A percentile compares a stretch with the other conserved stretches of the same genome.
phyloP scores from a whole-genome alignment of 2,329 filamentous ascomycete species.

The Zymoseptoria pseudotritici region DNA sequence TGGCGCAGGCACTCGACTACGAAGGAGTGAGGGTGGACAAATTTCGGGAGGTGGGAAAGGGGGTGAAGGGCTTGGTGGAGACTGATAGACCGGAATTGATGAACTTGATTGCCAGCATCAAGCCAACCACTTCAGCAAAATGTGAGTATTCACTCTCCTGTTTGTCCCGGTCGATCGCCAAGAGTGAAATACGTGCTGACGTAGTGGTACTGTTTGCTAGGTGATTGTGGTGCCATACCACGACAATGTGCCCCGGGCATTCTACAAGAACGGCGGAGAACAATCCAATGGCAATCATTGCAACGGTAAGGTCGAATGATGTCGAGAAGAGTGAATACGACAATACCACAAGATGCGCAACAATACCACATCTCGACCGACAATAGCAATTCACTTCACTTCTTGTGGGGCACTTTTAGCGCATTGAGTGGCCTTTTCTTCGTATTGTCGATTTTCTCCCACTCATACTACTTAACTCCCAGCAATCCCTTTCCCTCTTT shows the following conservation, averaged over 20 bases:
- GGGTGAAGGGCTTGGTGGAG: conserved; percentile 28
- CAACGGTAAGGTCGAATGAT: neutral
- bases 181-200: neutral
- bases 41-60: conserved; percentile 25
- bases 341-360: neutral
- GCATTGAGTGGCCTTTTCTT: neutral
- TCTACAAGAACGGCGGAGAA: conserved; percentile 8
- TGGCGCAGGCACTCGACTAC: conserved; percentile 37
- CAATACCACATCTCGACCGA: neutral
- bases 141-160: conserved; percentile 12
- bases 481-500: neutral
- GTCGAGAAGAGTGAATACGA: neutral
- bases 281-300: neutral
- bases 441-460: neutral
- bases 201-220: conserved; percentile 1
- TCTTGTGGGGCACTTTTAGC: neutral
- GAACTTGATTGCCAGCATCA: conserved; percentile 36
- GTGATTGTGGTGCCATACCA: conserved; percentile 43
- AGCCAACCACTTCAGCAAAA: conserved; percentile 34
- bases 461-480: neutral
- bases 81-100: conserved; percentile 30
- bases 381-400: neutral
- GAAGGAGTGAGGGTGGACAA: conserved; percentile 22
- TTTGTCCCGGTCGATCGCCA: neutral
- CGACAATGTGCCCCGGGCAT: conserved; percentile 38